Conservation (phyloP, 331 rosid genomes). For the Pyrus hybrid region DNA sequence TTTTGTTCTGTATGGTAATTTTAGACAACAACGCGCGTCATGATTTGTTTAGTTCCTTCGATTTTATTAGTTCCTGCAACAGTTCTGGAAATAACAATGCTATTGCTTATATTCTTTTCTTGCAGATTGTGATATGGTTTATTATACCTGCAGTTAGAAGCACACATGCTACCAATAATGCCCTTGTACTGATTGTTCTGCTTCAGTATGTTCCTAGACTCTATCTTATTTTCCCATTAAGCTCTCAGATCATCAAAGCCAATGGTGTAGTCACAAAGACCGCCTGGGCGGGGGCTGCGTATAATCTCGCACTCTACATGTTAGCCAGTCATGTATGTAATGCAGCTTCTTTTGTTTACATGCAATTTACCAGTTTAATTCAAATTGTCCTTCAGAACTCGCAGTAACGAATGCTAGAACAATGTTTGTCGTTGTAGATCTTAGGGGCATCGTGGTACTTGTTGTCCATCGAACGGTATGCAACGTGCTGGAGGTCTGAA, state of each 20-base stretch:
- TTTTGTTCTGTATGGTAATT: no score
- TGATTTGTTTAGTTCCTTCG: no score
- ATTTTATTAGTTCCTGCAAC: neutral
- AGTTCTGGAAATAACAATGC: conserved; percentile 9
- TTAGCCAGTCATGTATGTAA: conserved; percentile 84
- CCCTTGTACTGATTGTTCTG: conserved; percentile 72
- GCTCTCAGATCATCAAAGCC: conserved; percentile 84
- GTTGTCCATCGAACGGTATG: conserved; percentile 67
- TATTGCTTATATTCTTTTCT: neutral
- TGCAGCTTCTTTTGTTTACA: neutral
- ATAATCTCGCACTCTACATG: conserved; percentile 90
- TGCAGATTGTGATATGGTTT: conserved; percentile 88
- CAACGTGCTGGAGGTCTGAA: conserved; percentile 69
- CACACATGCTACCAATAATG: conserved; percentile 59
- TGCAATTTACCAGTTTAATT: neutral
- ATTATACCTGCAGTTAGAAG: conserved; percentile 75
- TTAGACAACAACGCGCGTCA: no score
- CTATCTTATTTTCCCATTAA: conserved; percentile 78
- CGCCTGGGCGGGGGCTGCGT: conserved; percentile 99
- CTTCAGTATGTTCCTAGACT: conserved; percentile 82
- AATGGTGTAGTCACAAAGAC: conserved; percentile 82
- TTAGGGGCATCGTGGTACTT: conserved; percentile 91
- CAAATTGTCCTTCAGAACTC: neutral
- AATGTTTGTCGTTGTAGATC: conserved; percentile 39
- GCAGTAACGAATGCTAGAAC: neutral